A percentile compares a stretch with the other conserved stretches of the same genome.
phyloP scores from a whole-genome alignment of 805 yeast species.

The Candida corydali region DNA sequence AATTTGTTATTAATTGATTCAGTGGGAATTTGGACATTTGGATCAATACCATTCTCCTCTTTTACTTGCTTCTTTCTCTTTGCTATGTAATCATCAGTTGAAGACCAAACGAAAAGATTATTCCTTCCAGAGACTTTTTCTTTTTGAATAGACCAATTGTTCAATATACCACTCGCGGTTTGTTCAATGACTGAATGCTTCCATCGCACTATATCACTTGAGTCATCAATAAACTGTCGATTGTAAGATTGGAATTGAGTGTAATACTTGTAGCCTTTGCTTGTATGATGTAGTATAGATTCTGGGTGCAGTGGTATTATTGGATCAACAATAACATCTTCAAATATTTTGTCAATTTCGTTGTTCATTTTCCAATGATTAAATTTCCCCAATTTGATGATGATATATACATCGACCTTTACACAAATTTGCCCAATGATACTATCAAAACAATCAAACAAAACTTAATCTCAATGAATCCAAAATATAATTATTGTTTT shows the following conservation, averaged over 20 bases:
- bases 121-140: slow-evolving; percentile 12
- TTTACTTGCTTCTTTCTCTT: slow-evolving; percentile 15
- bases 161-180: slow-evolving; percentile 17
- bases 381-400: slow-evolving; percentile 45
- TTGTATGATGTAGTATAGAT: slow-evolving; percentile 25
- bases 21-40: slow-evolving; percentile 13
- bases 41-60: slow-evolving; percentile 3
- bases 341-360: slow-evolving; percentile 7
- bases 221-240: slow-evolving; percentile 27
- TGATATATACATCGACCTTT: slow-evolving; percentile 39
- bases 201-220: slow-evolving; percentile 26
- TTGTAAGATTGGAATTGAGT: slow-evolving; percentile 29
- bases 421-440: slow-evolving; percentile 40
- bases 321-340: slow-evolving; percentile 1
- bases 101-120: slow-evolving; percentile 41
- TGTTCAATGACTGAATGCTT: slow-evolving; percentile 21
- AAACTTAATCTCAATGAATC: slow-evolving; percentile 42
- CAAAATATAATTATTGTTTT: slow-evolving; percentile 57
- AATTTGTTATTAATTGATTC: slow-evolving; percentile 22
- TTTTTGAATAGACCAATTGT: slow-evolving; percentile 16
- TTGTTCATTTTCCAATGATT: neutral
- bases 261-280: slow-evolving; percentile 27
- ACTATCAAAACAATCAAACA: slow-evolving; percentile 37
- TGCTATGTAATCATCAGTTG: slow-evolving; percentile 35
- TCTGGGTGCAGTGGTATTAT: slow-evolving; percentile 25